Percentiles rank a stretch among this genome's conserved stretches.
Conservation (phyloP, 73 alveolate species). For the Paramecium primaurelia region DNA sequence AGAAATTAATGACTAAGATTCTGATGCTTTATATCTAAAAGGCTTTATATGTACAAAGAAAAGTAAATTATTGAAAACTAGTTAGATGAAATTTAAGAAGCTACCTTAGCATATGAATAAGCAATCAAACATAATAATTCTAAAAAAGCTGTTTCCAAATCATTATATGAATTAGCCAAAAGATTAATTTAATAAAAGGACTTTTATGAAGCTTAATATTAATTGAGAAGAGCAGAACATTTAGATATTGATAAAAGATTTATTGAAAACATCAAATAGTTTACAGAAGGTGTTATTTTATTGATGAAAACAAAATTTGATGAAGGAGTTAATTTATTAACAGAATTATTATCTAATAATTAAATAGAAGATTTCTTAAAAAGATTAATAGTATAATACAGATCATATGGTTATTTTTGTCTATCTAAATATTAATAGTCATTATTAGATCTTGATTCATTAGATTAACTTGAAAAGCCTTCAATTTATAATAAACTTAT, state of each 20-base stretch:
- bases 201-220: constrained; percentile 80
- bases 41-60: constrained; percentile 66
- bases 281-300: constrained; percentile 81
- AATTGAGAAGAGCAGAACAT: constrained; percentile 71
- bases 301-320: constrained; percentile 79
- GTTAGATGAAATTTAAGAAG: constrained; percentile 63
- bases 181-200: constrained; percentile 76
- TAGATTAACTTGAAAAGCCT: constrained; percentile 64
- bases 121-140: constrained; percentile 72
- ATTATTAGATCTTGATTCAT: constrained; percentile 61
- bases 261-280: constrained; percentile 62
- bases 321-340: constrained; percentile 72
- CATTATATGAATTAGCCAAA: constrained; percentile 77
- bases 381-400: constrained; percentile 65
- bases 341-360: constrained; percentile 59
- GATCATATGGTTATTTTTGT: constrained; percentile 83
- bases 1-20: constrained; percentile 44
- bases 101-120: constrained; percentile 73
- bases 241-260: constrained; percentile 66
- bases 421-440: constrained; percentile 74
- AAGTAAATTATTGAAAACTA: constrained; percentile 9
- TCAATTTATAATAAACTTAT: constrained; percentile 67
- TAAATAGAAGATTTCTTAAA: constrained; percentile 54
- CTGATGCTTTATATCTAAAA: constrained; percentile 70
- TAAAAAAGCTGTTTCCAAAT: constrained; percentile 72